These are phyloP conservation scores for Pascua sp. DNA, from an alignment of 1,284 basidiomycete species.

Conservation along the genomic window DNA sequence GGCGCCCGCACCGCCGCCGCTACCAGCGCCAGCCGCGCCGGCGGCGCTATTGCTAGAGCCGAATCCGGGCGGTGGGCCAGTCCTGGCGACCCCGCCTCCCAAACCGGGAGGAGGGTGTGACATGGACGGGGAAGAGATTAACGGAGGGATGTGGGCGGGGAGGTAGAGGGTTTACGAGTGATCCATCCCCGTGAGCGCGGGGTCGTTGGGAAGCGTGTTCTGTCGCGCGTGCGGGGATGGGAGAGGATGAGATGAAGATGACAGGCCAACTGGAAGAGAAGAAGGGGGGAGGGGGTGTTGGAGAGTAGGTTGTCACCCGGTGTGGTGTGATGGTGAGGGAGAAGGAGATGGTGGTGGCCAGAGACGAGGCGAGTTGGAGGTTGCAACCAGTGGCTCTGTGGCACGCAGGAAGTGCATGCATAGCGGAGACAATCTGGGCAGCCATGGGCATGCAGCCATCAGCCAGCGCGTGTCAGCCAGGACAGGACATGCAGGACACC, in stretches of 20 bases:
- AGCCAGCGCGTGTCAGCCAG: background rate
- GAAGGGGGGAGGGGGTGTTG: background rate
- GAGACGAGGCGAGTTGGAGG: background rate
- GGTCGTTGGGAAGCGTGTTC: background rate
- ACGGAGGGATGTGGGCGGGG: constrained; percentile 7
- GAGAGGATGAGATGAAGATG: background rate
- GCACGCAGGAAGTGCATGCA: background rate
- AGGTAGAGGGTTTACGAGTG: constrained; percentile 10
- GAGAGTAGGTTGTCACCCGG: background rate
- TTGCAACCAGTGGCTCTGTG: background rate
- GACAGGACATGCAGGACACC: background rate
- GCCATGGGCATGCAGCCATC: background rate
- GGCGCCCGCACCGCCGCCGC: constrained; percentile 9
- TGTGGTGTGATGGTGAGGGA: background rate
- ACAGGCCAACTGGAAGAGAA: background rate
- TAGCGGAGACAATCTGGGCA: background rate
- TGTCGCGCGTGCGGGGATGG: no score
- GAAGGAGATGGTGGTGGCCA: background rate
- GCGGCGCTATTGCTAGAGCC: constrained; percentile 18
- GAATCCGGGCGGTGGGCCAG: constrained; percentile 47
- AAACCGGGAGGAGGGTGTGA: constrained; percentile 46
- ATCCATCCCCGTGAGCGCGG: constrained; percentile 14
- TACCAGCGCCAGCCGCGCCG: constrained; percentile 4
- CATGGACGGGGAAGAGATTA: constrained; percentile 23
- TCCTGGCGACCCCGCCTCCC: constrained; percentile 45